These are phyloP conservation scores for Neltuma alba DNA, from an alignment of 306 rosid species.

Conservation along the genomic window DNA sequence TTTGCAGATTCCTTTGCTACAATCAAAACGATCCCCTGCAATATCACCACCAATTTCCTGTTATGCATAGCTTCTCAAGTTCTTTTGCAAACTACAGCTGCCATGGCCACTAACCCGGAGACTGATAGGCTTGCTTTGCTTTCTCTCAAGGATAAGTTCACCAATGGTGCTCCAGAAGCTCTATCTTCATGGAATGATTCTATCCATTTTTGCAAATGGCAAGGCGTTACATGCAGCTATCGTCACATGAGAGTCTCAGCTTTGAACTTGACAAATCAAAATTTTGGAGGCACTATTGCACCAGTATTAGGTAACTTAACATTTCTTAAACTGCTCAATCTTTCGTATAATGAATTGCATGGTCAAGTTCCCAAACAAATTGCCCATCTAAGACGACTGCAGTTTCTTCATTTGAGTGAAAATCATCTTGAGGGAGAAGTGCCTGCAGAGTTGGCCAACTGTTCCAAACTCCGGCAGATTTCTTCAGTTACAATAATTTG, in stretches of 20 bases:
- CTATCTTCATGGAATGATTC: conserved; percentile 41
- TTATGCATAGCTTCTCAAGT: background rate
- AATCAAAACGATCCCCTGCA: background rate
- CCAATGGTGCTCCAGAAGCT: conserved; percentile 21
- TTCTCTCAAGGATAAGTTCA: conserved; percentile 25
- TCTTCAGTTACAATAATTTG: background rate
- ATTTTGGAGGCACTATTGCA: conserved; percentile 31
- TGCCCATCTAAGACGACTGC: background rate
- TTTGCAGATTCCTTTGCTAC: background rate
- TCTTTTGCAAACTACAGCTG: background rate
- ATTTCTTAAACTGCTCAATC: background rate
- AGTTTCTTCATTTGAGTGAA: background rate
- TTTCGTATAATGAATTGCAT: background rate
- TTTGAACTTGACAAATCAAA: conserved; percentile 21
- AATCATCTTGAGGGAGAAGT: background rate
- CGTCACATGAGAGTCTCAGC: conserved; percentile 36
- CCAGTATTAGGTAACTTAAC: conserved; percentile 25
- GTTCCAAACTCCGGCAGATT: conserved; percentile 11
- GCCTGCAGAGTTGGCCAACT: background rate
- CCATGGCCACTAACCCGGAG: background rate
- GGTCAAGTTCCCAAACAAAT: too few species aligned
- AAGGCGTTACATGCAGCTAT: conserved; percentile 27
- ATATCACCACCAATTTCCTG: background rate
- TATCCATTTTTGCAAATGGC: conserved; percentile 34
- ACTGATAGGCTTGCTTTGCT: conserved; percentile 21